Conservation (phyloP, 768 basidiomycete species). For the Leccinellum albellum region DNA sequence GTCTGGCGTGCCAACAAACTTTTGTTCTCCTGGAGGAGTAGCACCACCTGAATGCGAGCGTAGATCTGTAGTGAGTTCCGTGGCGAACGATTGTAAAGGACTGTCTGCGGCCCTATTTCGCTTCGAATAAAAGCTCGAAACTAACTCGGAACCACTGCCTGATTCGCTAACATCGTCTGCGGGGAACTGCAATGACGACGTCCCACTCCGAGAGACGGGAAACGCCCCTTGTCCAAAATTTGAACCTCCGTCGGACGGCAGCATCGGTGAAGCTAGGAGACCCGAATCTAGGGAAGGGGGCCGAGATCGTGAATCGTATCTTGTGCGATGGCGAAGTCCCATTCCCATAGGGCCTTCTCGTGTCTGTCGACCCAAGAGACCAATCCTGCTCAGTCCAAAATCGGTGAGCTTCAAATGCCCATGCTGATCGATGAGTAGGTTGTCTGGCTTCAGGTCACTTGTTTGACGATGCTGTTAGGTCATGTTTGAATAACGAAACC, state of each 20-base stretch:
- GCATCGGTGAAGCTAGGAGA: conserved; percentile 73
- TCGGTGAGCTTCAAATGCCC: conserved; percentile 98
- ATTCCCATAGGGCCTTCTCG: conserved; percentile 53
- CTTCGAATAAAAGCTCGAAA: conserved; percentile 53
- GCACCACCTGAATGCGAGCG: conserved; percentile 61
- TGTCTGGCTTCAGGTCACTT: conserved; percentile 97
- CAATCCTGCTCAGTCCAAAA: conserved; percentile 94
- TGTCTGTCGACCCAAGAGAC: conserved; percentile 96
- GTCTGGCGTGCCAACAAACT: conserved; percentile 97
- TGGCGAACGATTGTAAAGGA: conserved; percentile 82
- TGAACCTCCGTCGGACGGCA: conserved; percentile 68
- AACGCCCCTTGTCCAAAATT: conserved; percentile 74
- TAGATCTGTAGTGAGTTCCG: conserved; percentile 77
- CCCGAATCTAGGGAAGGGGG: conserved; percentile 81
- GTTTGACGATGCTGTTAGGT: conserved; percentile 8
- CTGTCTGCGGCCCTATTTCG: conserved; percentile 60
- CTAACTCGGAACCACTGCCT: conserved; percentile 75
- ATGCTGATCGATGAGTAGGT: conserved; percentile 92
- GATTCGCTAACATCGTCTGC: conserved; percentile 86
- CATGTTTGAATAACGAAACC: background rate
- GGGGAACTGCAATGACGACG: conserved; percentile 63
- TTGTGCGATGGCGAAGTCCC: conserved; percentile 50
- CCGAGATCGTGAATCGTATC: conserved; percentile 65
- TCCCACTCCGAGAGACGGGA: conserved; percentile 54
- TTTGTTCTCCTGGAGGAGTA: conserved; percentile 81